Percentiles rank a stretch among this genome's conserved stretches.
Evolutionary conservation across 2,329 filamentous ascomycete genomes (phyloP).

Genomic region (Xylariaceae sp.): DNA sequence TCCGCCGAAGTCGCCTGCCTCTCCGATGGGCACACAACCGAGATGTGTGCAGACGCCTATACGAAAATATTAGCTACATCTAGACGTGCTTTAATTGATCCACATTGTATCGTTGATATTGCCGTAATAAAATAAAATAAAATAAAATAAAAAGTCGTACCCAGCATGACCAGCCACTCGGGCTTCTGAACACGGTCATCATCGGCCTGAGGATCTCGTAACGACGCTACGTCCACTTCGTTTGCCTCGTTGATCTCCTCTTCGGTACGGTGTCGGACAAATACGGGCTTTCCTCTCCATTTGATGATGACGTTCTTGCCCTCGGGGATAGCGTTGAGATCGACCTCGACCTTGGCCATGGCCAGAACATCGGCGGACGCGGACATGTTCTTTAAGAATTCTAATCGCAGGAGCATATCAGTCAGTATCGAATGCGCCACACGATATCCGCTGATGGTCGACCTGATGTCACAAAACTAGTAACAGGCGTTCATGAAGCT

Average conservation of each 20-base stretch:
- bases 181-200: conserved; percentile 95
- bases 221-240: conserved; percentile 75
- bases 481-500: not conserved
- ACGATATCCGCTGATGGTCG: not conserved
- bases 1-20: conserved; percentile 95
- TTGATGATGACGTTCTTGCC: conserved; percentile 99
- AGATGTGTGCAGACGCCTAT: conserved; percentile 97
- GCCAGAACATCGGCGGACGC: conserved; percentile 97
- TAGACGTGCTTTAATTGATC: not conserved
- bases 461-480: not conserved
- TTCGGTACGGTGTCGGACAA: conserved; percentile 96
- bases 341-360: conserved; percentile 99
- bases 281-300: conserved; percentile 99
- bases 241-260: conserved; percentile 95
- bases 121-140: conserved; percentile 4
- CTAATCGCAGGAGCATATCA: conserved; percentile 51
- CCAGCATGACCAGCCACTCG: conserved; percentile 98
- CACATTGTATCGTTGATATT: not conserved
- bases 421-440: conserved; percentile 27
- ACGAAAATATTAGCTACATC: conserved; percentile 20
- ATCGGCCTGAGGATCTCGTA: conserved; percentile 91
- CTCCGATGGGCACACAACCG: conserved; percentile 98
- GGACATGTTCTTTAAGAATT: conserved; percentile 99
- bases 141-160: conserved; percentile 51
- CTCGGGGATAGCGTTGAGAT: conserved; percentile 89